A percentile compares a stretch with the other conserved stretches of the same genome.
These are phyloP conservation scores for Paralagenidium karlingii DNA, from an alignment of 352 stramenopile genomes.

Conservation along the genomic window DNA sequence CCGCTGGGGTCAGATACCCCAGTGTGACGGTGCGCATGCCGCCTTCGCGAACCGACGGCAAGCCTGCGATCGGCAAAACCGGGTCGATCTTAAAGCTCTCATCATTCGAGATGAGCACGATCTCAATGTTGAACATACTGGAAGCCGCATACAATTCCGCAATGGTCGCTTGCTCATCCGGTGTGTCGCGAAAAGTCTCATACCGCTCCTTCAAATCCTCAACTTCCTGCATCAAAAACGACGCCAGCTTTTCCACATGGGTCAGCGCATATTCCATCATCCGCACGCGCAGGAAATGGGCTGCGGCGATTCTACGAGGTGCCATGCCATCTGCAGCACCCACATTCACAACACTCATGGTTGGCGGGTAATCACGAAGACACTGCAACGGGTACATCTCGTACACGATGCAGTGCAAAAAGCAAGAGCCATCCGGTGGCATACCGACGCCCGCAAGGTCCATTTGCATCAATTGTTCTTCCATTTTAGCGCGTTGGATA, in stretches of 20 bases:
- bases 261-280: slow-evolving; percentile 65
- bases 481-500: slow-evolving; percentile 65
- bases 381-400: slow-evolving; percentile 77
- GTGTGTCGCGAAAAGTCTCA: slow-evolving; percentile 48
- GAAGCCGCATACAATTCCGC: slow-evolving; percentile 61
- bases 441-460: slow-evolving; percentile 65
- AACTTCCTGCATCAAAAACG: slow-evolving; percentile 59
- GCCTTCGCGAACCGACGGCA: slow-evolving; percentile 44
- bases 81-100: slow-evolving; percentile 71
- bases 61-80: slow-evolving; percentile 42
- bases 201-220: slow-evolving; percentile 63
- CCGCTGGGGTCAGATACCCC: slow-evolving; percentile 54
- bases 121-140: slow-evolving; percentile 76
- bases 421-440: slow-evolving; percentile 65
- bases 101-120: slow-evolving; percentile 74
- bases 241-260: slow-evolving; percentile 36
- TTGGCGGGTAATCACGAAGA: slow-evolving; percentile 47
- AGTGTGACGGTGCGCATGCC: slow-evolving; percentile 40
- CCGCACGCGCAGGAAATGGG: slow-evolving; percentile 43
- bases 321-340: slow-evolving; percentile 65
- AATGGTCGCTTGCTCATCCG: slow-evolving; percentile 69
- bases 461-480: slow-evolving; percentile 41
- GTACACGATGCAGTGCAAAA: slow-evolving; percentile 77
- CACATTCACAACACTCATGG: slow-evolving; percentile 73
- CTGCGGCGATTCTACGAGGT: slow-evolving; percentile 45